Base-by-base conservation (phyloP, 768 basidiomycete genomes). In the Agaricus blazei region DNA sequence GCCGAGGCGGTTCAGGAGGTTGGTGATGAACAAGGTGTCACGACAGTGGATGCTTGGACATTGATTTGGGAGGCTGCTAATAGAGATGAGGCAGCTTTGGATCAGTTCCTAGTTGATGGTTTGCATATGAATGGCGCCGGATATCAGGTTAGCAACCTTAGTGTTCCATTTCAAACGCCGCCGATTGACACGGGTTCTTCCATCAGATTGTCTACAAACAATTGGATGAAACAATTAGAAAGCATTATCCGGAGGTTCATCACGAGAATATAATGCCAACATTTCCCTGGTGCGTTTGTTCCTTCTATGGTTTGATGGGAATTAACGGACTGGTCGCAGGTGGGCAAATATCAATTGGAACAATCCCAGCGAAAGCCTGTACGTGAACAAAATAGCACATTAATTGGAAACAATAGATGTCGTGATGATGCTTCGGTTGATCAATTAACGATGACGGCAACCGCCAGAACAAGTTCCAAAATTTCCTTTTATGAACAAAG, bases 121-220 rank as follows among this genome's bases (percentile, higher is more conserved):
- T 69, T 97, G 49, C 94, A 97, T 68, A 69, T 93, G 62, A 91
- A 80, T 51, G 74, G 68, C n/a, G 77, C 70, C 2, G 94, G 91
- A 24, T 94, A 94, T 62, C 66, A 77, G 67, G 89, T 90, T 62
- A 63, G 83, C 65, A 26, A 52, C 11, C 26, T 37, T 44, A 40
- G 9, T 9, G 36, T 29, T 48, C 27, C 41, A 42, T 58, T 48
- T 7, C 7, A 19, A 31, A 9, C 44, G 46, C 27, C 31, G 19
- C 52, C 40, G 56, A 29, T 48, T 44, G 43, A 36, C 37, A 54
- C 24, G 29, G 53, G 28, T 23, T 60, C 9, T 58, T 42, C 14
- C 50, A 49, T 49, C 57, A 92, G 90, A 63, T 91, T 51, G 71
- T 89, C 28, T 93, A 84, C 65, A 76, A 87, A 19, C 74, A 71